Evolutionary conservation across 257 asterid species (phyloP), one percentile per base, ranked within the genome.

Genomic region (Nicotiana sylvestris): DNA sequence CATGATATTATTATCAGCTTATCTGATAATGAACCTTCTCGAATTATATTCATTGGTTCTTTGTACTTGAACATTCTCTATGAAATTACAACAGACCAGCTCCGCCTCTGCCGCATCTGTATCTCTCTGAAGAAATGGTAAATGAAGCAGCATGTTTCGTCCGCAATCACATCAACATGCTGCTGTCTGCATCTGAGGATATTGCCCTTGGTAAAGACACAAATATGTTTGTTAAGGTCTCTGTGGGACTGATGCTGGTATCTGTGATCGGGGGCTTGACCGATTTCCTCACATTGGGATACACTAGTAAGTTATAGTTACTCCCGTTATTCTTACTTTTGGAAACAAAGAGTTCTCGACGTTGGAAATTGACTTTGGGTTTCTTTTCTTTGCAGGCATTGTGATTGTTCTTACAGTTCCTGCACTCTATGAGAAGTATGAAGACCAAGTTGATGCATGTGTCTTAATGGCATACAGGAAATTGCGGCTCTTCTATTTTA

Each of bases 21-120:
- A 1, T 51, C 64, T 49, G 6, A 32, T 51, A 3, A 74, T 27
- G 39, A 13, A 27, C 64, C 62, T 74, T 49, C 43, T 74, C 17
- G 27, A 25, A 6, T 8, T 72, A 46, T 72, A 43, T 1, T 72
- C 25, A 12, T 46, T 13, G 21, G 4, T 72, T 11, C 2, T 25
- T 6, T 25, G 27, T 51, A 2, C 29, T 8, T 51, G 46, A 76
- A 51, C 29, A 17, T 51, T 76, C 21, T 66, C 43, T 37, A 66
- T 46, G 61, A 21, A 72, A 84, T 81, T 85, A 87, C 61, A 85
- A 83, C 92, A 96, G 98, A 85, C 97, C 97, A 25, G 86, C 97
- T 78, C 98, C 99, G 4, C 92, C 96, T 67, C 86, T 96, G 67
- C 99, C 98, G 13, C 95, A 89, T 89, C 69, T 95, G 83, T 76